Evolutionary conservation across 352 stramenopile genomes (phyloP), one percentile per base, ranked within the genome.

Genomic region (Phytophthora cryptogea): DNA sequence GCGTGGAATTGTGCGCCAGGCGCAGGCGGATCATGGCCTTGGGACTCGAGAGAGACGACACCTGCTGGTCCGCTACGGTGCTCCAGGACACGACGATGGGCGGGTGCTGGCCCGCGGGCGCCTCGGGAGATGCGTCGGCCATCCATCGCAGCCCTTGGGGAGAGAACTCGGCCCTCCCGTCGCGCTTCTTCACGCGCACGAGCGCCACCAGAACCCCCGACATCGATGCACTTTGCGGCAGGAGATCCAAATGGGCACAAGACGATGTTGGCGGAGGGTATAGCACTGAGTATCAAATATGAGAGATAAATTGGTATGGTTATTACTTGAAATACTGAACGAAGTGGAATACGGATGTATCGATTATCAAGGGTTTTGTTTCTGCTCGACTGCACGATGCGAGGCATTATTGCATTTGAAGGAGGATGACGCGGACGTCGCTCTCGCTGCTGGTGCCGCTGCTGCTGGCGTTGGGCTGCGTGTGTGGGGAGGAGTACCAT

Each of bases 1-100:
- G 68, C 54, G 76, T 85, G 20, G 78, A 72, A 53, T 83, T 88
- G 63, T 75, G 81, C 28, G 70, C 64, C 27, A 91, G 70, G 8
- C 84, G 84, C 49, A 93, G 64, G 39, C 84, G 84, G 66, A 93
- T 89, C 84, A 93, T 91, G 47, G 84, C 84, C 58, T 89, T 89
- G 39, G 84, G 81, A 7, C 73, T 87, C 53, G 71, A 77, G 23
- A 80, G 59, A 30, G 84, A 93, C 54, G 84, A 93, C 52, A 93
- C 81, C 56, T 93, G 84, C 60, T 93, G 84, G 60, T 91, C 84
- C 65, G 89, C 80, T 23, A 93, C 80, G 45, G 57, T 86, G 53
- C 57, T 72, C 84, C 84, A 93, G 8, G 65, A 47, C 49, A 93
- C 81, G 26, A 83, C 66, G 30, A 93, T 79, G 14, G 71, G 80